A percentile compares a stretch with the other conserved stretches of the same genome.
Conservation (phyloP, 139 green algal species). For the Protoeuglena noctilucae region DNA sequence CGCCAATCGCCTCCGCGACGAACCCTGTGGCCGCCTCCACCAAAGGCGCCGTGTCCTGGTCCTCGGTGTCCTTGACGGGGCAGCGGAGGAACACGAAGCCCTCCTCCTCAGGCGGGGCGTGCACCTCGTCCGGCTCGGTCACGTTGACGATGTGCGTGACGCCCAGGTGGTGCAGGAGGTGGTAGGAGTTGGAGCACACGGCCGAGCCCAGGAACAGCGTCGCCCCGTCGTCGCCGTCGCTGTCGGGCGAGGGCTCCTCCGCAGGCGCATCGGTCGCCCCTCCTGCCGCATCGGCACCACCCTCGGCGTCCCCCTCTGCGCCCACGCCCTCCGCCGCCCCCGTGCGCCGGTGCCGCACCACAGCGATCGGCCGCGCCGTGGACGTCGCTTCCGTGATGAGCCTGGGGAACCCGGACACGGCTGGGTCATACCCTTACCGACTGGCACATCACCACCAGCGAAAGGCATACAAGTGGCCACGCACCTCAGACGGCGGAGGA, state of each 20-base stretch:
- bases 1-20: constrained; percentile 33
- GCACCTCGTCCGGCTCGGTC: constrained; percentile 44
- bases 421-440: too few relatives aligned
- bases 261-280: constrained; percentile 64
- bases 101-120: constrained; percentile 10
- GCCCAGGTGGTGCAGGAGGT: constrained; percentile 58
- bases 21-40: constrained; percentile 40
- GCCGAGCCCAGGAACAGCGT: constrained; percentile 56
- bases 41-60: constrained; percentile 49
- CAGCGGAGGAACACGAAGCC: constrained; percentile 32
- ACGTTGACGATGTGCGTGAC: constrained; percentile 76
- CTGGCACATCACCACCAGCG: too few relatives aligned
- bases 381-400: too few relatives aligned
- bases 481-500: not conserved
- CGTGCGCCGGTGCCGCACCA: too few relatives aligned
- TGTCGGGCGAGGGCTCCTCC: constrained; percentile 38
- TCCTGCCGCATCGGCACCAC: constrained; percentile 44
- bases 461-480: too few relatives aligned
- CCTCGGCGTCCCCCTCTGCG: too few relatives aligned
- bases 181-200: constrained; percentile 45
- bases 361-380: too few relatives aligned
- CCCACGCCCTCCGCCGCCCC: too few relatives aligned
- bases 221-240: constrained; percentile 26
- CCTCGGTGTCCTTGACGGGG: constrained; percentile 51
- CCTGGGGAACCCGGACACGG: too few relatives aligned